Percentiles rank a stretch among this genome's conserved stretches.
Evolutionary conservation across 352 stramenopile genomes (phyloP).

Genomic region (Globisporangium polare): DNA sequence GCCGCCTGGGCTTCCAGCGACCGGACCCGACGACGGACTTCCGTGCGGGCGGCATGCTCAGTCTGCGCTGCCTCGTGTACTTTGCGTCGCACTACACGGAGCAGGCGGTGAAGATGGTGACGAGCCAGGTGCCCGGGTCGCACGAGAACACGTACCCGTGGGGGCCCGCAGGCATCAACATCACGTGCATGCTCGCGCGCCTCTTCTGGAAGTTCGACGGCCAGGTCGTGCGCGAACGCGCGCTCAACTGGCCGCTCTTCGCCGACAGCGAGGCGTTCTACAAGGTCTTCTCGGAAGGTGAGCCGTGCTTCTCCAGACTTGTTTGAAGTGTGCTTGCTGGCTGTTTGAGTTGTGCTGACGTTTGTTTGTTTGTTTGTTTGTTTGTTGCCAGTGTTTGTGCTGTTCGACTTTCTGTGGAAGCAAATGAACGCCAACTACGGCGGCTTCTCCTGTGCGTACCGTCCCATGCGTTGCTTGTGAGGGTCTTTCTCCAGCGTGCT

Average conservation of each 20-base stretch:
- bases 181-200: constrained; percentile 76
- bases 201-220: constrained; percentile 83
- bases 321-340: neutral
- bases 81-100: constrained; percentile 70
- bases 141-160: constrained; percentile 82
- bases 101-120: constrained; percentile 72
- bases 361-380: constrained; percentile 2
- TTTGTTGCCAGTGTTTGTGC: constrained; percentile 52
- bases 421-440: constrained; percentile 86
- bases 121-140: constrained; percentile 69
- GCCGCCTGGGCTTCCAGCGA: constrained; percentile 76
- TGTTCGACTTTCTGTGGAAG: constrained; percentile 83
- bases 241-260: constrained; percentile 75
- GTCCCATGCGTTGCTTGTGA: neutral
- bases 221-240: constrained; percentile 55
- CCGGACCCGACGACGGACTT: constrained; percentile 86
- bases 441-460: constrained; percentile 62
- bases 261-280: constrained; percentile 64
- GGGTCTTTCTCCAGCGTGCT: neutral
- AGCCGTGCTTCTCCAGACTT: neutral
- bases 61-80: constrained; percentile 76
- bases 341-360: constrained; percentile 7
- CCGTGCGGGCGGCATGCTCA: constrained; percentile 74
- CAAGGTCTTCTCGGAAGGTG: constrained; percentile 67
- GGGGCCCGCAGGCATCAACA: constrained; percentile 81